Evolutionary conservation across 163 green algal genomes (phyloP), one percentile per base, ranked within the genome.

Genomic region (Trebouxia gelatinosa): DNA sequence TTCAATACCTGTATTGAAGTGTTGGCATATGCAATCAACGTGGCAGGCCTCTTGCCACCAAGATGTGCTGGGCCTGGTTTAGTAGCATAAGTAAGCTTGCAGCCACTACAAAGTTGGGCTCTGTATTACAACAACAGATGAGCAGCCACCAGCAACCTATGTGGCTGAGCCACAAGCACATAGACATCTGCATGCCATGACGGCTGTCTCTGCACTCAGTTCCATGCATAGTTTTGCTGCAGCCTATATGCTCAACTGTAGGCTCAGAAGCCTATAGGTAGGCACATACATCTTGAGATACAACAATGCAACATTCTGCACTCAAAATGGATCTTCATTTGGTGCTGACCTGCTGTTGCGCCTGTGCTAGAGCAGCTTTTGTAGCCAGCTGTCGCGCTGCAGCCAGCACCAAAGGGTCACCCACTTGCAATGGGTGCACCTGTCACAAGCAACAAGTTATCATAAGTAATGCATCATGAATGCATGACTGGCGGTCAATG

Each of bases 321-420:
- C 62, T 23, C 43, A 23, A 54, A 23, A 54, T 54, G 13, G 13
- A 9, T 38, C 5, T 48, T 13, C 32, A 32, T 35, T 21, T 29
- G 29, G 2, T 1, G 86, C 48, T 82, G 54, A 78, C 83, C 83
- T 87, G 83, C 28, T 32, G 39, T 13, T 65, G 54, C 1, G 80
- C 80, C 70, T 87, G 43, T 50, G 59, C 70, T 6, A 79, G 77
- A 0, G 83, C 80, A 16, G 83, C 83, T 16, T 32, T 57, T 6
- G 28, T 59, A 0, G 83, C 77, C 68, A 87, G 74, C 74, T 80
- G 39, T 13, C 74, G 46, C 0, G 83, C 83, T 9, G 80, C 83
- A 1, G 67, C 51, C 51, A 85, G 74, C 61, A 85, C 34, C 5
- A 79, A 58, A 0, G 80, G 74, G 64, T 85, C 59, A 39, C 59